phyloP scores from a whole-genome alignment of 2,329 filamentous ascomycete genomes.

The Talaromyces sp. region DNA sequence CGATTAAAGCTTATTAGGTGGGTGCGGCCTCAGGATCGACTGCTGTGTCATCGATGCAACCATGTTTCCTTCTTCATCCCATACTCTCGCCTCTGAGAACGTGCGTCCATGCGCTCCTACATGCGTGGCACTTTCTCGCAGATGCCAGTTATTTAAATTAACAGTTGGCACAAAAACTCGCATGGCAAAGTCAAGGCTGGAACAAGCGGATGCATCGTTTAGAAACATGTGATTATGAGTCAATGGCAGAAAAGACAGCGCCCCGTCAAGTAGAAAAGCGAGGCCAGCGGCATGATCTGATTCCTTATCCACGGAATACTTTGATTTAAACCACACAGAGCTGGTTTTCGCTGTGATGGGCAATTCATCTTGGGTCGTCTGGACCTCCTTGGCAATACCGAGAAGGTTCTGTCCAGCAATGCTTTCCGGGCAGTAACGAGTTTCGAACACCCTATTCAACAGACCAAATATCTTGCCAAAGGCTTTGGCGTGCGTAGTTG shows the following conservation, averaged over 20 bases:
- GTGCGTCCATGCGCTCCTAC: conserved; percentile 39
- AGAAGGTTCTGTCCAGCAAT: conserved; percentile 41
- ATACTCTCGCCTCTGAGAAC: conserved; percentile 41
- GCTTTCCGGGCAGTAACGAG: conserved; percentile 33
- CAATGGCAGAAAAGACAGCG: conserved; percentile 41
- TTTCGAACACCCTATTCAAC: conserved; percentile 28
- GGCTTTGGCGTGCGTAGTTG: conserved; percentile 15
- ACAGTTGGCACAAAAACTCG: conserved; percentile 36
- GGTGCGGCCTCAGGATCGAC: conserved; percentile 14
- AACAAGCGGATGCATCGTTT: conserved; percentile 40
- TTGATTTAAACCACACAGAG: conserved; percentile 39
- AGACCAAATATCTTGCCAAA: conserved; percentile 26
- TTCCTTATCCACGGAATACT: conserved; percentile 14
- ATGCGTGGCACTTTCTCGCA: conserved; percentile 39
- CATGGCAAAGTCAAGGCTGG: conserved; percentile 46
- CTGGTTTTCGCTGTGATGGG: conserved; percentile 32
- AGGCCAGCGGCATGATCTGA: conserved; percentile 34
- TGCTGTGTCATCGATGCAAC: conserved; percentile 47
- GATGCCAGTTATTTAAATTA: conserved; percentile 38
- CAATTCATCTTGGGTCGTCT: conserved; percentile 33
- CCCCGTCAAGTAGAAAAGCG: conserved; percentile 43
- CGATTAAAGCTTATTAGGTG: not conserved
- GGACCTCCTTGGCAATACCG: conserved; percentile 32
- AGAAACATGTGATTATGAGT: conserved; percentile 39
- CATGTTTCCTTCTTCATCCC: conserved; percentile 39